Percentiles rank a stretch among this genome's conserved stretches.
Evolutionary conservation across 371 early-diverging fungal genomes (phyloP).

Genomic region (Phascolomyces articulosus): DNA sequence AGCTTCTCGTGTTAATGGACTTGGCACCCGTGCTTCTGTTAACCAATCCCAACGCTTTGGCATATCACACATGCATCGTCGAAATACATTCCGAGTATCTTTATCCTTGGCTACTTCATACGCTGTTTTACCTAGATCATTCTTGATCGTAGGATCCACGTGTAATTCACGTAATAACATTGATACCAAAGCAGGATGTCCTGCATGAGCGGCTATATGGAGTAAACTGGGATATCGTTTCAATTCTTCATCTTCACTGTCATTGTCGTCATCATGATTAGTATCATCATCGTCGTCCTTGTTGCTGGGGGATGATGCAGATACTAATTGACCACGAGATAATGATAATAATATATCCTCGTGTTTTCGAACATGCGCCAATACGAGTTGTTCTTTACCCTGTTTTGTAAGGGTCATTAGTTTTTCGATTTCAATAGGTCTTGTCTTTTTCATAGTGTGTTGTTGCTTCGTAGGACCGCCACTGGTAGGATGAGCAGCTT

Average conservation of each 20-base stretch:
- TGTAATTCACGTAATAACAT: conserved; percentile 66
- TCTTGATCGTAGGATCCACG: conserved; percentile 80
- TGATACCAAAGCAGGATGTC: conserved; percentile 61
- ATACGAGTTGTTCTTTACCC: conserved; percentile 56
- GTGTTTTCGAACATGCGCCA: conserved; percentile 42
- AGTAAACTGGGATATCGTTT: conserved; percentile 67
- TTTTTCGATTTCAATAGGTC: conserved; percentile 31
- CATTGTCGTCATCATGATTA: conserved; percentile 22
- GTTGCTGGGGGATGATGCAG: not conserved
- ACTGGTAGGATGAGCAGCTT: not conserved
- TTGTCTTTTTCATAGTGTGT: conserved; percentile 11
- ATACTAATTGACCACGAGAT: conserved; percentile 9
- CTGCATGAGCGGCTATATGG: conserved; percentile 66
- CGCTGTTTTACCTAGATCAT: conserved; percentile 66
- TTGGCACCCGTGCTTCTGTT: conserved; percentile 70
- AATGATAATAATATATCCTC: conserved; percentile 3
- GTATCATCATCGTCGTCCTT: not conserved
- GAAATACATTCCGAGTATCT: conserved; percentile 78
- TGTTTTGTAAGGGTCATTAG: conserved; percentile 55
- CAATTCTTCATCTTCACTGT: conserved; percentile 35
- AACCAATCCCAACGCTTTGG: conserved; percentile 74
- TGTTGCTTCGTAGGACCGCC: not conserved
- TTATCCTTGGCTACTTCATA: conserved; percentile 83
- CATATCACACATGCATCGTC: conserved; percentile 67
- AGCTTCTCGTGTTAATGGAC: conserved; percentile 77